These are phyloP conservation scores for Dendrocalamus latiflorus DNA, from an alignment of 202 grass and related monocot species.

Conservation along the genomic window DNA sequence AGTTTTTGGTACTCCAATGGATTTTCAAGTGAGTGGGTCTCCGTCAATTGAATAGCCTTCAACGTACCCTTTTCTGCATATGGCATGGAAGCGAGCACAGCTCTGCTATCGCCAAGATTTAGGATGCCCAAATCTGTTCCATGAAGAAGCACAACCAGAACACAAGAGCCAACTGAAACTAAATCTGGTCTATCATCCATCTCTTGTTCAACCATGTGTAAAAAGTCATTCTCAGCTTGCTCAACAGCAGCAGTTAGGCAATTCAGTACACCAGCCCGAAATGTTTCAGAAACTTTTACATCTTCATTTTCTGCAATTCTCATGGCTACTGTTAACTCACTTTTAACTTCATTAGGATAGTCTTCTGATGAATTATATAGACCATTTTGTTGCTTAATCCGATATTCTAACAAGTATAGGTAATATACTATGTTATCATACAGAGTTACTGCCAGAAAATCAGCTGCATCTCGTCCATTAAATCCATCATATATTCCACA, in stretches of 20 bases:
- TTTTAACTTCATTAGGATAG: constrained; percentile 39
- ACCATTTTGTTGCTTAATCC: constrained; percentile 59
- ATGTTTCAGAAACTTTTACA: constrained; percentile 46
- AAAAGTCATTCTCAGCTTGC: constrained; percentile 90
- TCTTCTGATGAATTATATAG: constrained; percentile 11
- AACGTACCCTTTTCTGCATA: constrained; percentile 33
- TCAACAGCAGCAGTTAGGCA: constrained; percentile 71
- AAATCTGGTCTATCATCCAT: constrained; percentile 96
- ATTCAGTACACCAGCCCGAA: constrained; percentile 60
- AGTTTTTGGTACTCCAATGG: constrained; percentile 62
- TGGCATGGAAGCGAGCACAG: constrained; percentile 65
- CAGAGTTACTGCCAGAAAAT: constrained; percentile 87
- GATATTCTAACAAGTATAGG: constrained; percentile 67
- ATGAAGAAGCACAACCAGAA: constrained; percentile 81
- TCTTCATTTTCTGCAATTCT: constrained; percentile 56
- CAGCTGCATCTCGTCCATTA: constrained; percentile 97
- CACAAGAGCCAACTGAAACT: constrained; percentile 90
- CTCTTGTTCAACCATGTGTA: constrained; percentile 79
- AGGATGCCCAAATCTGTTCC: constrained; percentile 74
- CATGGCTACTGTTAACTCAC: constrained; percentile 66
- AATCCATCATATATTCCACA: constrained; percentile 99
- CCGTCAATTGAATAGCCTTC: constrained; percentile 70
- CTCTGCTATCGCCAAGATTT: constrained; percentile 95
- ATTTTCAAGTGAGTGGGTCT: constrained; percentile 76
- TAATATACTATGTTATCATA: constrained; percentile 93